Base-by-base conservation (phyloP, 306 rosid genomes). In the Casuarina cunninghamiana region DNA sequence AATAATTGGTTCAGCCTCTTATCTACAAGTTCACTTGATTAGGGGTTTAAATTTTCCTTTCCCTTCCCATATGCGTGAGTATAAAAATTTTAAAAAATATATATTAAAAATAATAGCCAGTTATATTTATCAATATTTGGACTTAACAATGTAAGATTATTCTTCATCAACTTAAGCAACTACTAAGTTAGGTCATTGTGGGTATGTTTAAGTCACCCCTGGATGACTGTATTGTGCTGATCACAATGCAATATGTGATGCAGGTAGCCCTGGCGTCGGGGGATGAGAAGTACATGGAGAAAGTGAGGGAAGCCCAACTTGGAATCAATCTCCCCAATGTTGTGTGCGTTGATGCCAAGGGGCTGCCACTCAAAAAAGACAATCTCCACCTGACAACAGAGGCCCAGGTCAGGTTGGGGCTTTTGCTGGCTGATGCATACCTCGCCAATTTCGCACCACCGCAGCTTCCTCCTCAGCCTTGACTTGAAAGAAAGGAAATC, bases 241-340 rank as follows among this genome's bases (percentile, higher is more conserved):
- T 58, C 4, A 9, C 32, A n/a, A 12, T 54, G 11, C 4, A 55
- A 55, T 3, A 10, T 57, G 17, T 69, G 32, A 0, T 26, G 38
- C 57, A 93, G 97, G 97, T 92, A 8, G 98, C 95, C 19, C 1
- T 94, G 48, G 77, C 78, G 0, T 92, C 97, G 0, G 98, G 97
- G 5, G 79, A 35, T 61, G 49, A 13, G 10, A 72, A 38, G 71
- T 76, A 78, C 62, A 49, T 53, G 0, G 97, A 92, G 80, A 85
- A 60, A 71, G 94, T 92, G 66, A 94, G 98, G 76, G 92, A 88
- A 77, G 88, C 89, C 0, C 98, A 92, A 5, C 72, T 88, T 75
- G 83, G 81, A 3, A 77, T 92, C 78, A 76, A 84, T 54, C 3
- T 94, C 45, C 72, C 81, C 21, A 89, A 84, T 7, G 95, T 88